These are phyloP conservation scores for Zarea fungicola DNA, from an alignment of 2,329 filamentous ascomycete genomes.

Conservation along the genomic window DNA sequence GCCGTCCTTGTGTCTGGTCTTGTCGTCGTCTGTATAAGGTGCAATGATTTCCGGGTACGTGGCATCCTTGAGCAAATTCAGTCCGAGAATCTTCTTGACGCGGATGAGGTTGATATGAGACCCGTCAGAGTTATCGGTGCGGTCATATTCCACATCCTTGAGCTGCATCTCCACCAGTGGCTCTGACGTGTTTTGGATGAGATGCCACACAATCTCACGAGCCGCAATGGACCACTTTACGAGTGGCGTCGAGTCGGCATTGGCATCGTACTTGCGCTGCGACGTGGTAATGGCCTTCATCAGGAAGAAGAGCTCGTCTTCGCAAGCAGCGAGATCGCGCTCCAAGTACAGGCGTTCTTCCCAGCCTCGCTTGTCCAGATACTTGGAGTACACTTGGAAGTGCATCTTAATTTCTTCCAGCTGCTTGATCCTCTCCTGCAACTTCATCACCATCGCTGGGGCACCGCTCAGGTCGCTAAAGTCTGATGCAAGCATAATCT, in stretches of 20 bases:
- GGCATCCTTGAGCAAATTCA: conserved; percentile 85
- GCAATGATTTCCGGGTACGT: conserved; percentile 95
- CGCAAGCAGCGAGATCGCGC: conserved; percentile 79
- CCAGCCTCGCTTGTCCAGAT: conserved; percentile 85
- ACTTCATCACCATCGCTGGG: conserved; percentile 82
- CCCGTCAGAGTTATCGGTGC: conserved; percentile 93
- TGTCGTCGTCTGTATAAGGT: conserved; percentile 70
- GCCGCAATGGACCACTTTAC: conserved; percentile 92
- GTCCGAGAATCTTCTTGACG: conserved; percentile 78
- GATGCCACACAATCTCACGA: conserved; percentile 93
- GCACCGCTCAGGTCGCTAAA: conserved; percentile 95
- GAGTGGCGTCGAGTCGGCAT: conserved; percentile 69
- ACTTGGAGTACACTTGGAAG: conserved; percentile 87
- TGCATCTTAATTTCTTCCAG: conserved; percentile 94
- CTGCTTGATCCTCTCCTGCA: conserved; percentile 89
- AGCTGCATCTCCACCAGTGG: conserved; percentile 91
- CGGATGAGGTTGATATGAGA: conserved; percentile 92
- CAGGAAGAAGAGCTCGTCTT: conserved; percentile 98
- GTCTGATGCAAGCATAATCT: conserved; percentile 97
- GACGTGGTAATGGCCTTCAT: conserved; percentile 99
- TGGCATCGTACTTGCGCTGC: conserved; percentile 73
- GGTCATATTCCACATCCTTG: conserved; percentile 84
- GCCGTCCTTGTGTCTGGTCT: conserved; percentile 34
- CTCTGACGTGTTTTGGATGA: conserved; percentile 80
- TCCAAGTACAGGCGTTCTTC: conserved; percentile 85